phyloP scores from a whole-genome alignment of 106 monocot species.

The Dendrobium huoshanense region DNA sequence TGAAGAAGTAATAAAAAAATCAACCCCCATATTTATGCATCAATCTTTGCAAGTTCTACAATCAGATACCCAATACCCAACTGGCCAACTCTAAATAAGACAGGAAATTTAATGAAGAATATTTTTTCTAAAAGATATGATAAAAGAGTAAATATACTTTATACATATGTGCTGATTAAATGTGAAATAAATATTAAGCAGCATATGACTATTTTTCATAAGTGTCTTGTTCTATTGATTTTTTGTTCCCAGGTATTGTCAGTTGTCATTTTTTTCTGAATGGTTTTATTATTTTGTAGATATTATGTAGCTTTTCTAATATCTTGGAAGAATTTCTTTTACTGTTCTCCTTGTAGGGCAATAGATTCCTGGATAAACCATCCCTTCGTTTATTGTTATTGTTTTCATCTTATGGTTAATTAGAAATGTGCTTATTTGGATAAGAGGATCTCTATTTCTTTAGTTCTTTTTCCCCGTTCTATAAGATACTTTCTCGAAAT shows the following conservation, averaged over 20 bases:
- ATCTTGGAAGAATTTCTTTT: not conserved
- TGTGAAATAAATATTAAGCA: not conserved
- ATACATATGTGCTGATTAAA: not conserved
- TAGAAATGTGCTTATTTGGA: not conserved
- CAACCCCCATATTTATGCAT: too few species aligned
- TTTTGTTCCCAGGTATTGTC: not conserved
- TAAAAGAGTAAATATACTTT: not conserved
- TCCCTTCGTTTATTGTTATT: not conserved
- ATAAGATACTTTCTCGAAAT: not conserved
- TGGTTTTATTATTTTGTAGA: not conserved
- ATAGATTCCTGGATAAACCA: not conserved
- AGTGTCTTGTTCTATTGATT: not conserved
- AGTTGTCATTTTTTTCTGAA: not conserved
- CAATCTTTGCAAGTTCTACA: not conserved
- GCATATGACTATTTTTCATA: not conserved
- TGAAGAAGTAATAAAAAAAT: too few species aligned
- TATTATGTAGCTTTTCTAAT: not conserved
- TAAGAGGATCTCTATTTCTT: not conserved
- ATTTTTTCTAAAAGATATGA: not conserved
- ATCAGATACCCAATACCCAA: not conserved
- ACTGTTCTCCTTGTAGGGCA: not conserved
- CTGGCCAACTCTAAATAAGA: not conserved
- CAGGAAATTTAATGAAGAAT: not conserved
- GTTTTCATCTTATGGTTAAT: not conserved
- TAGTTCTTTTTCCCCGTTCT: not conserved